Conservation (phyloP, 768 basidiomycete genomes). For the Russula compacta region DNA sequence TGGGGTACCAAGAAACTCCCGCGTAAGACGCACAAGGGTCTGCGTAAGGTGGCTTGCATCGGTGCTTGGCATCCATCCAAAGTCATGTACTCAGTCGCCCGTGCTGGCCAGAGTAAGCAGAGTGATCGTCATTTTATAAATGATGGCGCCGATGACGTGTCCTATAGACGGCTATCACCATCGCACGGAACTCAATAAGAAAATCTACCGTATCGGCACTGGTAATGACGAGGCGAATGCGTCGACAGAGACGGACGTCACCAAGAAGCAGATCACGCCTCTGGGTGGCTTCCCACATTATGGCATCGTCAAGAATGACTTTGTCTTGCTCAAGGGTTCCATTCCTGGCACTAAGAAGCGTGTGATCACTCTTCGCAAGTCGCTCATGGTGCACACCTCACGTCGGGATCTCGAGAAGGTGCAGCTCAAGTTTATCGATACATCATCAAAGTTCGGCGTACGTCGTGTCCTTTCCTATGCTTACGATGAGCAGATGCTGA, state of each 20-base stretch:
- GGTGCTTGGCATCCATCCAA: conserved; percentile 98
- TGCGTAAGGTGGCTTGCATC: conserved; percentile 98
- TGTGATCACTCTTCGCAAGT: conserved; percentile 94
- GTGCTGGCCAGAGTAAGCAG: conserved; percentile 95
- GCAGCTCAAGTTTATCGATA: conserved; percentile 97
- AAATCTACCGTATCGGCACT: conserved; percentile 90
- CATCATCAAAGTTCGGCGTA: conserved; percentile 95
- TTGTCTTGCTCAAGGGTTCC: conserved; percentile 92
- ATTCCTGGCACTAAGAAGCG: conserved; percentile 97
- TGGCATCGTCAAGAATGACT: conserved; percentile 98
- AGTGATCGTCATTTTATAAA: background rate
- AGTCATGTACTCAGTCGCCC: conserved; percentile 99
- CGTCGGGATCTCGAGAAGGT: conserved; percentile 97
- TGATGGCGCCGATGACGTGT: conserved; percentile 5
- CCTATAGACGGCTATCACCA: conserved; percentile 83
- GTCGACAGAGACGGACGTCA: conserved; percentile 90
- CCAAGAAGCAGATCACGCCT: conserved; percentile 89
- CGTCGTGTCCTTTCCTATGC: conserved; percentile 25
- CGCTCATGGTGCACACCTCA: conserved; percentile 92
- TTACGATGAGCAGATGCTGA: background rate
- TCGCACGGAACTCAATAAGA: conserved; percentile 98
- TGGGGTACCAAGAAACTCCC: conserved; percentile 99
- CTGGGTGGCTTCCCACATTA: conserved; percentile 99
- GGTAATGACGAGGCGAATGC: conserved; percentile 74
- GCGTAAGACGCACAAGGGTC: conserved; percentile 99